phyloP scores from a whole-genome alignment of 805 yeast genomes.

The Candida jianshihensis region DNA sequence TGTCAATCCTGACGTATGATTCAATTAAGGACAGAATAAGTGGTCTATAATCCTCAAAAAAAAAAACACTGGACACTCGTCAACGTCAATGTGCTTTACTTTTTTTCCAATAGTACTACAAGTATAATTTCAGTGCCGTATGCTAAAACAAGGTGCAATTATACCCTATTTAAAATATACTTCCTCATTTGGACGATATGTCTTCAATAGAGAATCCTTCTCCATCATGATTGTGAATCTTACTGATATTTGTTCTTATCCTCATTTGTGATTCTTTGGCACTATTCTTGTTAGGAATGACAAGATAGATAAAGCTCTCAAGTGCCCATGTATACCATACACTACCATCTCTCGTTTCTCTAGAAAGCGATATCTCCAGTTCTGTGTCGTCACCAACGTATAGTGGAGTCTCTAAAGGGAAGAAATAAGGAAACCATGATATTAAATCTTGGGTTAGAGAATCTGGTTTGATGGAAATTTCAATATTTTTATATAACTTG shows the following conservation, averaged over 20 bases:
- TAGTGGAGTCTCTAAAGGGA: constrained; percentile 53
- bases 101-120: no score
- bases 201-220: constrained; percentile 15
- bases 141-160: no score
- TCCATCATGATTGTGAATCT: constrained; percentile 34
- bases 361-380: constrained; percentile 42
- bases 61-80: no score
- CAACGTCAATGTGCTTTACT: no score
- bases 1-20: no score
- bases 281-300: constrained; percentile 21
- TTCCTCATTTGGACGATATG: no score
- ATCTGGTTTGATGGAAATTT: constrained; percentile 40
- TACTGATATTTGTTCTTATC: constrained; percentile 32
- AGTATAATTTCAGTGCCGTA: no score
- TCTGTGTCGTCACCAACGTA: constrained; percentile 48
- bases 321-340: constrained; percentile 69
- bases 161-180: no score
- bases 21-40: no score
- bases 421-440: constrained; percentile 66
- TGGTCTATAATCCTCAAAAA: no score
- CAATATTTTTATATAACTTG: constrained; percentile 51
- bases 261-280: constrained; percentile 23
- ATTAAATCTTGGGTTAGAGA: constrained; percentile 36
- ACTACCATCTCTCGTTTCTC: constrained; percentile 33
- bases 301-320: constrained; percentile 42